Evolutionary conservation across 192 early-diverging fungal genomes (phyloP), one percentile per base, ranked within the genome.

Genomic region (Umbelopsis isabellina): DNA sequence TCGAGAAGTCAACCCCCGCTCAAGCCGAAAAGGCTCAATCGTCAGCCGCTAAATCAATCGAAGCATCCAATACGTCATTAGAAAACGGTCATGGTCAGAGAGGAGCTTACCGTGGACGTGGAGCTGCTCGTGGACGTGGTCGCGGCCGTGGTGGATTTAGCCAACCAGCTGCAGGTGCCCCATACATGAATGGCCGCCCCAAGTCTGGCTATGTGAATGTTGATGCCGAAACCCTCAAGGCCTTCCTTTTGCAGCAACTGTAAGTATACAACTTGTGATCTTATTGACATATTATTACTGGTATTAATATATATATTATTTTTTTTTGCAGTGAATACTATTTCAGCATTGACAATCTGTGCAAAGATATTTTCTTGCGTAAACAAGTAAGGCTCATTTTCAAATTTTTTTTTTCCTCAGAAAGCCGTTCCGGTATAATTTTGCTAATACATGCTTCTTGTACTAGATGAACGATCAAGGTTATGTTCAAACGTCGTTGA

Each of bases 301-400:
- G 49, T 16, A 22, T 46, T 61, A 65, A 22, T n/a, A n/a, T n/a
- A n/a, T n/a, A n/a, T n/a, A n/a, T n/a, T n/a, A n/a, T n/a, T 45
- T 68, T 3, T 70, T 66, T 76, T 67, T 45, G 49, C 72, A 93
- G 91, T 70, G 91, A 99, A 77, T 99, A 95, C 81, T 99, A 99
- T 83, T 98, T 98, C 73, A 95, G 93, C 53, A 88, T 97, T 49
- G 96, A 98, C 47, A 99, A 99, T 72, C 84, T 99, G 64, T 95
- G 94, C 90, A 93, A 92, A 65, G 97, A 99, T 78, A 85, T 98
- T 20, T 99, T 86, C 80, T 94, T 99, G 83, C 90, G 97, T 50
- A 84, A 68, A 46, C 80, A 84, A 55, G 80, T 77, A 72, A 68
- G 72, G n/a, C n/a, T n/a, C n/a, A n/a, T n/a, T 9, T 10, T 10